Evolutionary conservation across 805 yeast species (phyloP), one percentile per base, ranked within the genome.

Genomic region (Candida morakotiae): DNA sequence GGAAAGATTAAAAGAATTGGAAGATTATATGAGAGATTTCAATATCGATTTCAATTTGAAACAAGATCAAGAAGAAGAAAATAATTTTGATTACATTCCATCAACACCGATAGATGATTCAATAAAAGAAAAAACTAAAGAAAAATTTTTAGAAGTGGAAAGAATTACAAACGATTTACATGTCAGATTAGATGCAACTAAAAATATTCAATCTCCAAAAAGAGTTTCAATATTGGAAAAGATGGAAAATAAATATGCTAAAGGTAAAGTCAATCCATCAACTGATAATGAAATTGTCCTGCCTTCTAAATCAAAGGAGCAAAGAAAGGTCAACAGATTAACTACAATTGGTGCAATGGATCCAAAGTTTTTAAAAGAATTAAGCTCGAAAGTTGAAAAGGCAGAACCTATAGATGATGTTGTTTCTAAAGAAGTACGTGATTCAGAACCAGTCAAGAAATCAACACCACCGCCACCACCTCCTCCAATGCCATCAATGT

Each of bases 1-100:
- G 69, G 83, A 81, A 40, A 69, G 95, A 46, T 67, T 89, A 39
- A 65, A 75, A 24, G 83, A 82, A 44, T 69, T 89, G 37, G 93
- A 87, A 53, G 63, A 65, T 18, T 72, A 75, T 40, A 82, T 83
- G 49, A 73, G 78, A 40, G 84, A 79, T 47, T 73, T 82, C 50
- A 77, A 81, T 39, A 75, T 79, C 35, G 78, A 75, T 43, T 78
- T 79, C 44, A 49, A 45, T 26, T 39, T 51, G 44, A 13, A 47
- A 46, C n/a, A 44, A 46, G 17, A 48, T 38, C 19, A 38, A 32
- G 10, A 20, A 43, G 1, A 18, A 41, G 17, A 34, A 47, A 14
- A 34, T 40, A 3, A 34, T 35, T 24, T 14, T 11, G 33, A 36
- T 13, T 38, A 41, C 42, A 23, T 42, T 42, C 16, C 43, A 28